Base-by-base conservation (phyloP, 2,329 filamentous ascomycete genomes). In the Ascochyta koolunga region DNA sequence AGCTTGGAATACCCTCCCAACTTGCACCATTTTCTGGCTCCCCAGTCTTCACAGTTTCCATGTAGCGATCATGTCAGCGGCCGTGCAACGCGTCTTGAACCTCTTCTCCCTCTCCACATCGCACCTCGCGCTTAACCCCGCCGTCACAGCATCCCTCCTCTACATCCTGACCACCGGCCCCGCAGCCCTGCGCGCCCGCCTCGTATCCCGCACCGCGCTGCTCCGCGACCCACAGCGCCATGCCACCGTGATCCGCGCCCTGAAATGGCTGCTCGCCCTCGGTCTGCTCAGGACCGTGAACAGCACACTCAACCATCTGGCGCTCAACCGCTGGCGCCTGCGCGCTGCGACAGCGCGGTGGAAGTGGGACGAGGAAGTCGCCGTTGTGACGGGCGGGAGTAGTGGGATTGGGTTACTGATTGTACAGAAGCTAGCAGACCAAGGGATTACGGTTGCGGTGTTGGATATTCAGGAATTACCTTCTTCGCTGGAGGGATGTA, bases 301-400 rank as follows among this genome's bases (percentile, higher is more conserved):
- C 36, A 54, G 57, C 16, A 55, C 60, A 27, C 57, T 75, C 5
- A 76, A 73, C 27, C 55, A 60, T 7, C 46, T 71, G 11, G 72
- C 73, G 18, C 59, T 74, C 21, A 74, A 80, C 67, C 71, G 74
- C 38, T 79, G 75, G 66, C 69, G 72, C 11, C 43, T 75, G 10
- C 64, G 59, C 41, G 70, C 70, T 6, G 68, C 73, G 52, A 72
- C 71, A 54, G 65, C 70, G 41, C 60, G 62, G 10, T 75, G 73
- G 73, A 59, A 64, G 2, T 74, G 66, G 67, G 61, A 56, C 5
- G 33, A 60, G 6, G 73, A 76, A 43, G 55, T 76, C 10, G 72
- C 69, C 2, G 71, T 75, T 25, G 60, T 76, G 2, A 76, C 73
- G 2, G 73, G 73, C 9, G 73, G 73, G 2, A 72, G 70, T 46